Evolutionary conservation across 768 basidiomycete genomes (phyloP), one percentile per base, ranked within the genome.

Genomic region (Serendipita sp.): DNA sequence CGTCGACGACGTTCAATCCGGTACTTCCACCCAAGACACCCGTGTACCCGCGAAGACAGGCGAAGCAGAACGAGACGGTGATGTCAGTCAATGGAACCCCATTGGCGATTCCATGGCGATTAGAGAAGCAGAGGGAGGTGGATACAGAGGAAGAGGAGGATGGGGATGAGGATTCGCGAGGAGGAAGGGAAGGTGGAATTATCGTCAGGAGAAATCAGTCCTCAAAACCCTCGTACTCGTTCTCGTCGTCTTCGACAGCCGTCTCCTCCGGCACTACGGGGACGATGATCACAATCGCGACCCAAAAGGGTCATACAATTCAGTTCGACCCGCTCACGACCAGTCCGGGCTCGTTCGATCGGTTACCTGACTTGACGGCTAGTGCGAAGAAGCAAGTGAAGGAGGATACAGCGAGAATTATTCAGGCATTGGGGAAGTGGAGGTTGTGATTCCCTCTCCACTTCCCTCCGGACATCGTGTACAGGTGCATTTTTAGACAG

Each of bases 351-450:
- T 78, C 87, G 56, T 75, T 94, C 35, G 87, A 91, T 69, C 83
- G 81, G 37, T 77, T 90, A 5, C 85, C 88, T 63, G 88, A 88
- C 3, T 87, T 92, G 66, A 83, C 86, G 0, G 83, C 86, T 65
- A 86, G 85, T 69, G 88, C 89, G 47, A 91, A 90, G 79, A 88
- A 88, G 71, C 83, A 88, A 68, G 89, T 88, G 24, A 82, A 81
- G 69, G 79, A 83, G 53, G 89, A 91, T 67, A 87, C 90, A 83
- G 78, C 81, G 3, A 76, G 82, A 65, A 75, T 91, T 37, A 82
- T 90, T 44, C 82, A 84, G 70, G 84, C 88, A 32, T 81, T 89
- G 37, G 81, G 85, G 63, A 86, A 88, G 69, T 91, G 89, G 89
- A 84, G 81, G 66, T 81, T 88, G 63, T 73, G 35, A 35, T 51